Evolutionary conservation across 495 filamentous ascomycete genomes (phyloP).

Genomic region (Aspergillus affinis): DNA sequence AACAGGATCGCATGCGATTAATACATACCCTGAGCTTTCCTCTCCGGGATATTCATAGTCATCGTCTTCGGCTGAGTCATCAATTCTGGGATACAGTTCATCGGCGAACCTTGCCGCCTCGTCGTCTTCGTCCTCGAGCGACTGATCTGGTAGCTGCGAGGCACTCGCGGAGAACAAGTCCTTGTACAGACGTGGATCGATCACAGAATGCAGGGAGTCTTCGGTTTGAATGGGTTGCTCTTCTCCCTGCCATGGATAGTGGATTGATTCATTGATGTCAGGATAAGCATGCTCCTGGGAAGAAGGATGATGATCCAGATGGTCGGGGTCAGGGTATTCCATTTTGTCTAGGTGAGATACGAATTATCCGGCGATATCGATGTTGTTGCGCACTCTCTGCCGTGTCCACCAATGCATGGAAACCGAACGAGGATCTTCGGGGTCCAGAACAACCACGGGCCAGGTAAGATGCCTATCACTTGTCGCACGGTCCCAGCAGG

Average conservation of each 20-base stretch:
- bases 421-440: conserved; percentile 1
- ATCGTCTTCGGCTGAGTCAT: conserved; percentile 25
- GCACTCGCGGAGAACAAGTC: conserved; percentile 18
- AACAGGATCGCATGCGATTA: background rate
- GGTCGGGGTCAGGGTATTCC: conserved; percentile 25
- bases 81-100: conserved; percentile 11
- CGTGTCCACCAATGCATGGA: conserved; percentile 20
- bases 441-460: background rate
- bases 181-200: conserved; percentile 45
- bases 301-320: conserved; percentile 17
- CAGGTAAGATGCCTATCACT: too few relatives aligned
- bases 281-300: conserved; percentile 33
- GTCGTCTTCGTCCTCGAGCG: conserved; percentile 13
- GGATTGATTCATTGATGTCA: conserved; percentile 37
- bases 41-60: conserved; percentile 28
- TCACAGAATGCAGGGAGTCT: conserved; percentile 26
- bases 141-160: conserved; percentile 18
- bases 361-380: conserved; percentile 6
- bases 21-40: conserved; percentile 21
- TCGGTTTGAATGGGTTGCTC: conserved; percentile 18
- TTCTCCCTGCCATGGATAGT: conserved; percentile 37
- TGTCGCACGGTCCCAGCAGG: too few relatives aligned
- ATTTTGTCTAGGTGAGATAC: conserved; percentile 14
- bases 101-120: conserved; percentile 19
- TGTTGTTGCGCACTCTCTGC: background rate